Conservation (phyloP, 371 early-diverging fungal species). For the Saksenaea vasiformis region DNA sequence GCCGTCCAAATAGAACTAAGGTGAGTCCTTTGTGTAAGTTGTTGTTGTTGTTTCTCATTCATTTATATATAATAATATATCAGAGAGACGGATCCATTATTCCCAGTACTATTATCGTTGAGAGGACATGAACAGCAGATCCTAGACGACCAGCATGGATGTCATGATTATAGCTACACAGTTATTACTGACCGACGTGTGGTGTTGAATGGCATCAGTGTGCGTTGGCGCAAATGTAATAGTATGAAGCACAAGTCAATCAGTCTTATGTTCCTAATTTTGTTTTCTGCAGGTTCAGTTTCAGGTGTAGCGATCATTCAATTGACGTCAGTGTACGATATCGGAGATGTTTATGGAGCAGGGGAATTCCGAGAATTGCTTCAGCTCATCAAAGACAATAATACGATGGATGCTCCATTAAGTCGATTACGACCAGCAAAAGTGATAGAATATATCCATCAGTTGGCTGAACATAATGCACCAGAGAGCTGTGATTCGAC, state of each 20-base stretch:
- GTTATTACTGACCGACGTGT: slow-evolving; percentile 27
- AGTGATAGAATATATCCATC: neutral
- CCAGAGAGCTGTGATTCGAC: neutral
- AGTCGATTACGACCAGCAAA: neutral
- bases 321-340: neutral
- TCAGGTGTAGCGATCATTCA: neutral
- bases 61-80: no score
- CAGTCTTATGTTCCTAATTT: neutral
- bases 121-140: slow-evolving; percentile 12
- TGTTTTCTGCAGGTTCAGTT: neutral
- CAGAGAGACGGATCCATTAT: slow-evolving; percentile 24
- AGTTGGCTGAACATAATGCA: neutral
- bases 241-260: neutral
- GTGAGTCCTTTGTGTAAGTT: no score
- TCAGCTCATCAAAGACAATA: neutral
- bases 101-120: slow-evolving; percentile 11
- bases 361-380: neutral
- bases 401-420: neutral
- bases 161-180: slow-evolving; percentile 9
- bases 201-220: slow-evolving; percentile 31
- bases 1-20: slow-evolving; percentile 19
- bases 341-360: neutral
- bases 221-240: slow-evolving; percentile 25
- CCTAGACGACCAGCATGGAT: slow-evolving; percentile 18
- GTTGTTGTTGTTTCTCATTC: no score